These are phyloP conservation scores for Epicoccum nigrum DNA, from an alignment of 2,329 filamentous ascomycete species.

Conservation along the genomic window DNA sequence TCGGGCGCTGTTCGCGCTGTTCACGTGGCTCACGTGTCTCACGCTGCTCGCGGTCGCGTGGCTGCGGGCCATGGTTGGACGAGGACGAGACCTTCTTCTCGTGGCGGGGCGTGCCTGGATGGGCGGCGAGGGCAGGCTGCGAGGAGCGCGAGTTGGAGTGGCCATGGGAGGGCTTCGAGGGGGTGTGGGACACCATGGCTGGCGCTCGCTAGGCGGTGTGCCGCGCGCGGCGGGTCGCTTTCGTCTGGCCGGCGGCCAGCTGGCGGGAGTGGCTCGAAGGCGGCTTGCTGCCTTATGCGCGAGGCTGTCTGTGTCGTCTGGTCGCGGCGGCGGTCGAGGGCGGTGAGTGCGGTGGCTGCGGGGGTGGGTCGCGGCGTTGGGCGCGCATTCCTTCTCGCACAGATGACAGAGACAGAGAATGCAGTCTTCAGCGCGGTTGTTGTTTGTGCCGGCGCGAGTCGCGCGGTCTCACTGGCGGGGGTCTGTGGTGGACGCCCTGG, in stretches of 20 bases:
- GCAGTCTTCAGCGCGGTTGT: constrained; percentile 21
- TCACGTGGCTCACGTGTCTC: constrained; percentile 40
- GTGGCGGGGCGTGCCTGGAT: constrained; percentile 34
- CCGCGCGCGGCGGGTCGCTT: constrained; percentile 1
- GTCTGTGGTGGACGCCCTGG: constrained; percentile 30
- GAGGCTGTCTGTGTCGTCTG: constrained; percentile 5
- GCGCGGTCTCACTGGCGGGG: constrained; percentile 25
- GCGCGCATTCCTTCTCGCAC: constrained; percentile 30
- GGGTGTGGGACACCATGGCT: constrained; percentile 34
- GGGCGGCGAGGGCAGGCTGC: constrained; percentile 24
- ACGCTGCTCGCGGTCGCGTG: constrained; percentile 41
- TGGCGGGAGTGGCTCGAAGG: constrained; percentile 8
- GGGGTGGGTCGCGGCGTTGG: constrained; percentile 23
- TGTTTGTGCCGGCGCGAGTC: constrained; percentile 30
- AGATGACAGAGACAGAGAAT: constrained; percentile 4
- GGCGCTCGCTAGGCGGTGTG: constrained; percentile 1
- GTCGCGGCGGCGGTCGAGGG: constrained; percentile 12
- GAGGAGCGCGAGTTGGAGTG: constrained; percentile 37
- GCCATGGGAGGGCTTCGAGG: constrained; percentile 27
- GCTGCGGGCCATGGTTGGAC: constrained; percentile 34
- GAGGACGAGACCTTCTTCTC: constrained; percentile 42
- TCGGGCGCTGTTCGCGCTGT: constrained; percentile 53
- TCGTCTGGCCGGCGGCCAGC: constrained; percentile 14
- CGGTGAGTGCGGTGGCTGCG: constrained; percentile 24
- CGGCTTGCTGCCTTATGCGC: constrained; percentile 6